These are phyloP conservation scores for Taphrina communis DNA, from an alignment of 1,139 yeast genomes.

Conservation along the genomic window DNA sequence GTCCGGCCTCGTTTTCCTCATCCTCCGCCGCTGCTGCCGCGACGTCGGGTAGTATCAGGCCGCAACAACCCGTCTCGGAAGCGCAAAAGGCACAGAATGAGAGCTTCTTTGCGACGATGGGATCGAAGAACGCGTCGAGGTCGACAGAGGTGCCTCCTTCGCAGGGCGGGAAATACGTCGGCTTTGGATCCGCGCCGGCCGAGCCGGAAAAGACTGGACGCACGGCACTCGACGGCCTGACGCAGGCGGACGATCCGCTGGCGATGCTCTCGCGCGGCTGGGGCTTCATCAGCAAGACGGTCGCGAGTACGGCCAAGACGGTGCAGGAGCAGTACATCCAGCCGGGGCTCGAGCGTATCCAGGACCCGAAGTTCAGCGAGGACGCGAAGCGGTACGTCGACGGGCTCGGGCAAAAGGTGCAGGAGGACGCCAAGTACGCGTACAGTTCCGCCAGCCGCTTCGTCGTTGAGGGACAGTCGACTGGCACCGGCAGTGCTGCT, in stretches of 20 bases:
- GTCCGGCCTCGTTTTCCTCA: slow-evolving; percentile 38
- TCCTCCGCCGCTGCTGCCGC: neutral
- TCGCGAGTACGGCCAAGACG: slow-evolving; percentile 79
- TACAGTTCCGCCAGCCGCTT: slow-evolving; percentile 29
- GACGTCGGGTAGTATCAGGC: slow-evolving; percentile 7
- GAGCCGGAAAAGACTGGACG: slow-evolving; percentile 34
- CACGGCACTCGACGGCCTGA: slow-evolving; percentile 48
- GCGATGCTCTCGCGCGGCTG: slow-evolving; percentile 91
- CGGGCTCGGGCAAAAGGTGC: slow-evolving; percentile 31
- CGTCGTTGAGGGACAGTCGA: slow-evolving; percentile 15
- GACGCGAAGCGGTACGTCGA: slow-evolving; percentile 32
- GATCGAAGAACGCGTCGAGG: slow-evolving; percentile 71
- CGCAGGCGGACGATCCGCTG: slow-evolving; percentile 76
- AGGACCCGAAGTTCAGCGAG: slow-evolving; percentile 64
- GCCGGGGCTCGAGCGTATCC: slow-evolving; percentile 82
- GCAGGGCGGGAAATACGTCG: slow-evolving; percentile 90
- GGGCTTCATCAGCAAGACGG: slow-evolving; percentile 86
- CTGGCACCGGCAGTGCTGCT: neutral
- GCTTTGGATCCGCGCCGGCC: slow-evolving; percentile 78
- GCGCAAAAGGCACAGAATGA: slow-evolving; percentile 66
- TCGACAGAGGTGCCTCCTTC: slow-evolving; percentile 87
- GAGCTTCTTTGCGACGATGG: slow-evolving; percentile 78
- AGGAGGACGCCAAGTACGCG: slow-evolving; percentile 40
- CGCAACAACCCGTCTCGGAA: slow-evolving; percentile 24
- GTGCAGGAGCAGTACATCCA: slow-evolving; percentile 87